Percentiles rank a stretch among this genome's conserved stretches.
phyloP scores from a whole-genome alignment of 2,329 filamentous ascomycete species.

The Penicillium crustosum region DNA sequence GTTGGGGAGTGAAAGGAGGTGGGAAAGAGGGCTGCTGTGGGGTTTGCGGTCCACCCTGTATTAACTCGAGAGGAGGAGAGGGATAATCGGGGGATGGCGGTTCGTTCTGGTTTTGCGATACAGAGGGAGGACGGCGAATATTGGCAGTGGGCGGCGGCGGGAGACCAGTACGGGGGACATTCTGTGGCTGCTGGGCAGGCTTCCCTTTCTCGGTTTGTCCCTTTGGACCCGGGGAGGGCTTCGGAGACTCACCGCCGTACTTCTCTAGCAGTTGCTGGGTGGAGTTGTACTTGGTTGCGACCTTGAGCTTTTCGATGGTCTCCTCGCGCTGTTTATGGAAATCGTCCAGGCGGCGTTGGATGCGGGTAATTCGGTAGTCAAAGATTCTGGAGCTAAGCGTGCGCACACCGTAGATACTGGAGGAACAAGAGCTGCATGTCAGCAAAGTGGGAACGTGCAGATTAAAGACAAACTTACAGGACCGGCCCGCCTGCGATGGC shows the following conservation, averaged over 20 bases:
- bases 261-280: slow-evolving; percentile 92
- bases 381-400: slow-evolving; percentile 68
- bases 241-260: slow-evolving; percentile 70
- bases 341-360: slow-evolving; percentile 68
- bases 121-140: slow-evolving; percentile 44
- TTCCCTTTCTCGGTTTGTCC: slow-evolving; percentile 24
- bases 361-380: slow-evolving; percentile 73
- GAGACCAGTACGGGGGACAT: slow-evolving; percentile 52
- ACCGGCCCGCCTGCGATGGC: slow-evolving; percentile 76
- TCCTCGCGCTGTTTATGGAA: slow-evolving; percentile 76
- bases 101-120: slow-evolving; percentile 12
- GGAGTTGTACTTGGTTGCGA: slow-evolving; percentile 92
- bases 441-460: background rate
- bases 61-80: slow-evolving; percentile 31
- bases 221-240: slow-evolving; percentile 28
- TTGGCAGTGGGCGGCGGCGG: slow-evolving; percentile 66
- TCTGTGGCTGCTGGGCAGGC: slow-evolving; percentile 26
- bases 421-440: slow-evolving; percentile 21
- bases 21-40: slow-evolving; percentile 12
- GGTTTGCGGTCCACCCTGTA: slow-evolving; percentile 14
- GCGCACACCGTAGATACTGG: slow-evolving; percentile 77
- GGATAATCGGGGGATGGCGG: slow-evolving; percentile 28
- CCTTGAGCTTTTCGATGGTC: slow-evolving; percentile 92
- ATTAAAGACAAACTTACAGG: slow-evolving; percentile 55
- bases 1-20: slow-evolving; percentile 17